Percentiles rank a stretch among this genome's conserved stretches.
These are phyloP conservation scores for Fraxinus floribunda DNA, from an alignment of 305 asterid genomes.

Conservation along the genomic window DNA sequence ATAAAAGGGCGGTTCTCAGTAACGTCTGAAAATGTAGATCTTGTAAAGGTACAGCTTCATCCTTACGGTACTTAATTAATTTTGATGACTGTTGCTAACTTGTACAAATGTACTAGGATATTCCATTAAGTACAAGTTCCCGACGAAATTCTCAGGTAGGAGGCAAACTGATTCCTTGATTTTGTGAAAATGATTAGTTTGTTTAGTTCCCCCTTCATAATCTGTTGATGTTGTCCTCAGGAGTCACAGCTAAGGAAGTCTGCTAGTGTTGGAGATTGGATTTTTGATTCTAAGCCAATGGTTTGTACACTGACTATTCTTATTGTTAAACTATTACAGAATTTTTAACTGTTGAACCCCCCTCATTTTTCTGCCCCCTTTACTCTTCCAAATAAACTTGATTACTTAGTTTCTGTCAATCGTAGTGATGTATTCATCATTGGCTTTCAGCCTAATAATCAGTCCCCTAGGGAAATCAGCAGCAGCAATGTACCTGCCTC, in stretches of 20 bases:
- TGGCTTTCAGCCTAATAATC: constrained; percentile 65
- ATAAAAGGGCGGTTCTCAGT: constrained; percentile 98
- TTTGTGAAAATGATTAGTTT: constrained; percentile 25
- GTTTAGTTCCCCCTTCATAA: constrained; percentile 31
- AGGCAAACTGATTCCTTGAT: constrained; percentile 26
- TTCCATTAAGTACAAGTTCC: constrained; percentile 70
- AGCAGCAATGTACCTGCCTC: constrained; percentile 68
- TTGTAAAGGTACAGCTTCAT: constrained; percentile 71
- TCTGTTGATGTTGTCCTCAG: constrained; percentile 46
- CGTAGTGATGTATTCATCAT: constrained; percentile 18
- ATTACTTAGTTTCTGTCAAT: constrained; percentile 10
- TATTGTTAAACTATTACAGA: constrained; percentile 23
- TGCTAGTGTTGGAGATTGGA: constrained; percentile 94
- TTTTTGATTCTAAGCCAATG: constrained; percentile 69
- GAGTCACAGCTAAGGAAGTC: constrained; percentile 90
- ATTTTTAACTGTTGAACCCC: constrained; percentile 5
- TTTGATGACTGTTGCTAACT: constrained; percentile 44
- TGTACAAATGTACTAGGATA: constrained; percentile 58
- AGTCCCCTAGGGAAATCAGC: constrained; percentile 57
- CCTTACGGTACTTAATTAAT: constrained; percentile 17
- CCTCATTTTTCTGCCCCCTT: not conserved
- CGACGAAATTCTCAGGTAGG: constrained; percentile 78
- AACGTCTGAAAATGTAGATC: constrained; percentile 98
- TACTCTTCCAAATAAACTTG: constrained; percentile 11
- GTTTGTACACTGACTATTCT: constrained; percentile 47